Percentiles rank a stretch among this genome's conserved stretches.
These are phyloP conservation scores for Leishmania tropica DNA, from an alignment of 208 protist species.

Conservation along the genomic window DNA sequence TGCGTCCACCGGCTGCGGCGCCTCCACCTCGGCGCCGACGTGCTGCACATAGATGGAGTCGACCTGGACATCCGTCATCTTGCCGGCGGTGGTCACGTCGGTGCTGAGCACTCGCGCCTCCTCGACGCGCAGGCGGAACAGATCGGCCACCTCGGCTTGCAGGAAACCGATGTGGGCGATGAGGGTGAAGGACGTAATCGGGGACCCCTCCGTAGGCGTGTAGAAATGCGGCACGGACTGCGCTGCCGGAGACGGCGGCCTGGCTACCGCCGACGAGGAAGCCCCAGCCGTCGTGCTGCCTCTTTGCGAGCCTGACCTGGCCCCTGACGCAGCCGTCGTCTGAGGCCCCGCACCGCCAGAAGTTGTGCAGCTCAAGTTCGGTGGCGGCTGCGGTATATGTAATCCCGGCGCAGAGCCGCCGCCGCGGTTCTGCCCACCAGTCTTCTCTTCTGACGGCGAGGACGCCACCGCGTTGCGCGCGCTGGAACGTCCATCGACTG, in stretches of 20 bases:
- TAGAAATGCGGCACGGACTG: slow-evolving; percentile 2
- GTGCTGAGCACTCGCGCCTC: slow-evolving; percentile 27
- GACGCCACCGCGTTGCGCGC: not conserved
- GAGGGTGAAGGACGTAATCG: slow-evolving; percentile 21
- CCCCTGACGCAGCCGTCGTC: not conserved
- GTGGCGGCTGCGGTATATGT: not conserved
- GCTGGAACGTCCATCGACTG: not conserved
- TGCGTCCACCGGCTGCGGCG: not conserved
- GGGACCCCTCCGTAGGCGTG: not conserved
- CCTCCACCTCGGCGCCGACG: slow-evolving; percentile 45
- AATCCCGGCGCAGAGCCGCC: not conserved
- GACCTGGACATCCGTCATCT: slow-evolving; percentile 14
- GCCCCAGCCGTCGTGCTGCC: not conserved
- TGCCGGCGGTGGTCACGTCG: slow-evolving; percentile 16
- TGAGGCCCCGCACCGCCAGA: not conserved
- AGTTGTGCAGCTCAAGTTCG: not conserved
- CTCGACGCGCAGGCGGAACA: slow-evolving; percentile 43
- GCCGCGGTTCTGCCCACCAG: not conserved
- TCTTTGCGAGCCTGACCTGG: not conserved
- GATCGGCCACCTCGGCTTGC: slow-evolving; percentile 39
- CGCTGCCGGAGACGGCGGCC: not conserved
- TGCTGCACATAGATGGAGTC: slow-evolving; percentile 38
- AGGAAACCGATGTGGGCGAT: slow-evolving; percentile 24
- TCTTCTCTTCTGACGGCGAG: not conserved
- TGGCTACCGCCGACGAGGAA: not conserved